A percentile compares a stretch with the other conserved stretches of the same genome.
These are phyloP conservation scores for Tillandsia leiboldiana DNA, from an alignment of 176 grass and related monocot species.

Conservation along the genomic window DNA sequence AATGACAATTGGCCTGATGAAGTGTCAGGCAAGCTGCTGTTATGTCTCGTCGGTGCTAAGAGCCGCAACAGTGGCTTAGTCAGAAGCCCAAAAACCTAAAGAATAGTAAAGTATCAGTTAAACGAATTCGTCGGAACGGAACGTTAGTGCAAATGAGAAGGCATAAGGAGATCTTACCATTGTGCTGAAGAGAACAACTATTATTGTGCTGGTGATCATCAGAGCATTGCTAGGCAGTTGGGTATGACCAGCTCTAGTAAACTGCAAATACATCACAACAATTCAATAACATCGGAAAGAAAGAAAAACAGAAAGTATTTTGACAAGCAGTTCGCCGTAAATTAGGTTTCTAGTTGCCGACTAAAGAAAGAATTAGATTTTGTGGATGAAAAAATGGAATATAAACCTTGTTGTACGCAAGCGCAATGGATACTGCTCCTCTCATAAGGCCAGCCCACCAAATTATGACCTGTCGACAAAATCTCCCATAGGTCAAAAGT, in stretches of 20 bases:
- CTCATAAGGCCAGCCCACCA: slow-evolving; percentile 99
- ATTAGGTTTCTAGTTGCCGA: not conserved
- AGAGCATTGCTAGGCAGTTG: slow-evolving; percentile 48
- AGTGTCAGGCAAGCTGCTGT: slow-evolving; percentile 25
- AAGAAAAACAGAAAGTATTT: not conserved
- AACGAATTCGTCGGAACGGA: not conserved
- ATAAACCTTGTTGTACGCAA: slow-evolving; percentile 96
- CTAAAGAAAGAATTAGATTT: slow-evolving; percentile 13
- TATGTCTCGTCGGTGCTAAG: slow-evolving; percentile 44
- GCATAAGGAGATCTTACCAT: slow-evolving; percentile 37
- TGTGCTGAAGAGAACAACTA: slow-evolving; percentile 96
- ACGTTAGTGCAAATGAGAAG: not conserved
- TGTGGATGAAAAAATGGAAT: slow-evolving; percentile 11
- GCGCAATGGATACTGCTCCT: slow-evolving; percentile 98
- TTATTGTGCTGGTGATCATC: slow-evolving; percentile 95
- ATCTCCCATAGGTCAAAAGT: not conserved
- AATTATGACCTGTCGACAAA: slow-evolving; percentile 45
- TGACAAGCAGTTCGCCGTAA: not conserved
- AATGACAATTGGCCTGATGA: slow-evolving; percentile 38
- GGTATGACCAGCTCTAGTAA: slow-evolving; percentile 61
- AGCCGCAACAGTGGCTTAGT: slow-evolving; percentile 71
- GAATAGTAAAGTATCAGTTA: slow-evolving; percentile 25
- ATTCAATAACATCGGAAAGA: slow-evolving; percentile 20
- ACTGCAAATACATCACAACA: slow-evolving; percentile 39
- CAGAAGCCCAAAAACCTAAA: slow-evolving; percentile 77